Conservation (phyloP, 106 monocot species). For the Dendrobium officinale region DNA sequence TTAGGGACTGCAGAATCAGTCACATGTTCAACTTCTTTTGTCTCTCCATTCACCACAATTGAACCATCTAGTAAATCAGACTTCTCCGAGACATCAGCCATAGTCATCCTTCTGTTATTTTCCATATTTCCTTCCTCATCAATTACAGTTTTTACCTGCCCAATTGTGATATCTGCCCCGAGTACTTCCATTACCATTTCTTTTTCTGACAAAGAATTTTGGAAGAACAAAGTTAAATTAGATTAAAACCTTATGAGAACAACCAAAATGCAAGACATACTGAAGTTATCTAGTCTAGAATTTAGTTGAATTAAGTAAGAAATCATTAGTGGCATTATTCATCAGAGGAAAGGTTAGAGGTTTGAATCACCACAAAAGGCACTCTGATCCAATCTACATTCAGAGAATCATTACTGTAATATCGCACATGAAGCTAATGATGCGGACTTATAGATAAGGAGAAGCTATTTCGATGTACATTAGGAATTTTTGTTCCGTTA, state of each 20-base stretch:
- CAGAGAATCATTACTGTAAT: neutral
- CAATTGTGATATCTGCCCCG: neutral
- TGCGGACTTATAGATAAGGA: neutral
- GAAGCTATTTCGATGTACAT: neutral
- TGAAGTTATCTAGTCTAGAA: neutral
- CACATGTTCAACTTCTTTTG: slow-evolving; percentile 16
- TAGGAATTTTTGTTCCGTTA: neutral
- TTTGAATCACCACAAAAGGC: neutral
- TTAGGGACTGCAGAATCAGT: slow-evolving; percentile 33
- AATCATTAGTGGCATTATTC: neutral
- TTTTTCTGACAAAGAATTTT: neutral
- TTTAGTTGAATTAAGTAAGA: neutral
- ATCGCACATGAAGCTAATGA: neutral
- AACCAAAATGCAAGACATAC: neutral
- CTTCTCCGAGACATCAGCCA: slow-evolving; percentile 26
- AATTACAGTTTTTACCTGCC: neutral
- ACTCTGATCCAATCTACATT: neutral
- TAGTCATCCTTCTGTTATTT: slow-evolving; percentile 1
- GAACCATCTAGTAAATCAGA: slow-evolving; percentile 21
- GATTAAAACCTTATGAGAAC: neutral
- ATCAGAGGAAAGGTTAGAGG: neutral
- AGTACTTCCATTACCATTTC: slow-evolving; percentile 9
- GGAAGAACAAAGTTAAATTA: slow-evolving; percentile 1
- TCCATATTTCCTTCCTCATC: neutral
- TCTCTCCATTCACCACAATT: slow-evolving; percentile 23